Conservation (phyloP, 2,329 filamentous ascomycete genomes). For the Hypoxylon sp. region DNA sequence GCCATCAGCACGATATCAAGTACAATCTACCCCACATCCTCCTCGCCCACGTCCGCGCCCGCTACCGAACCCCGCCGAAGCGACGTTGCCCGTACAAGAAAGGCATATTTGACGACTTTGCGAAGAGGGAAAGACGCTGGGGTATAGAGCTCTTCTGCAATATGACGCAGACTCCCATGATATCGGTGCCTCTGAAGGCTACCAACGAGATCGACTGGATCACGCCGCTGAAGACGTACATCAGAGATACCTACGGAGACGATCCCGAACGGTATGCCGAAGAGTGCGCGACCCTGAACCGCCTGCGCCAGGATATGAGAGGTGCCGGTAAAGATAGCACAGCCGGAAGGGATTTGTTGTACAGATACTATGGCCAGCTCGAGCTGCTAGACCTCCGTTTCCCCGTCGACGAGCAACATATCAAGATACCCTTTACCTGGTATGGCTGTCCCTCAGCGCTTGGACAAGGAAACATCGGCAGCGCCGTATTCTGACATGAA, state of each 20-base stretch:
- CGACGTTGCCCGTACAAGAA: slow-evolving; percentile 22
- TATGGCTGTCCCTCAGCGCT: slow-evolving; percentile 51
- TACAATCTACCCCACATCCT: slow-evolving; percentile 30
- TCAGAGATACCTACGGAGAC: slow-evolving; percentile 91
- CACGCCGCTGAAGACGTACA: slow-evolving; percentile 88
- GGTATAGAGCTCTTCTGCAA: slow-evolving; percentile 8
- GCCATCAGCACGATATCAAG: slow-evolving; percentile 20
- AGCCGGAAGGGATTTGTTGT: slow-evolving; percentile 89
- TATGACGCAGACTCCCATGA: slow-evolving; percentile 92
- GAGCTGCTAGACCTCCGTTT: slow-evolving; percentile 94
- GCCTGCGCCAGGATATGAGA: slow-evolving; percentile 96
- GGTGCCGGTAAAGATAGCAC: slow-evolving; percentile 97
- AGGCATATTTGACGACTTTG: not conserved
- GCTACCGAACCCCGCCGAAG: not conserved
- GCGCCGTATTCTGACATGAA: slow-evolving; percentile 26
- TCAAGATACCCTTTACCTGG: slow-evolving; percentile 99
- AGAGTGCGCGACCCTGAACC: slow-evolving; percentile 93
- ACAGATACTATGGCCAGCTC: slow-evolving; percentile 96
- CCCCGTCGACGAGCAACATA: slow-evolving; percentile 97
- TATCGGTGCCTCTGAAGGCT: slow-evolving; percentile 88
- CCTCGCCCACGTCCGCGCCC: not conserved
- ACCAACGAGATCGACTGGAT: slow-evolving; percentile 99
- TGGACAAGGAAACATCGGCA: slow-evolving; percentile 9
- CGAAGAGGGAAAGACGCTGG: slow-evolving; percentile 9
- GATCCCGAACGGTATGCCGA: slow-evolving; percentile 95